A percentile compares a stretch with the other conserved stretches of the same genome.
Conservation (phyloP, 306 rosid species). For the Dalbergia cochinchinensis region DNA sequence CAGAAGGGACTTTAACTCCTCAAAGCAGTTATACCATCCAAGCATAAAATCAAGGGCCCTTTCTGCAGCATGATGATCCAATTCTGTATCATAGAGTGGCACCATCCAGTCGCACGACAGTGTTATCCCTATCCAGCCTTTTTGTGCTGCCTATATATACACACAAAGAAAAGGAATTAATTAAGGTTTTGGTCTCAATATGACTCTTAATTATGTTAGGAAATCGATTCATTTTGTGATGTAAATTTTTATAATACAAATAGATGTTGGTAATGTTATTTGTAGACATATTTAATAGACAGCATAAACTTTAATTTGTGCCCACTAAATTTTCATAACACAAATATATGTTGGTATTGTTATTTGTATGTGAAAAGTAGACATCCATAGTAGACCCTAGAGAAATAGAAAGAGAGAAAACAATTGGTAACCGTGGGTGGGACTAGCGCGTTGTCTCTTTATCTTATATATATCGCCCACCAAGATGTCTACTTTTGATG, state of each 20-base stretch:
- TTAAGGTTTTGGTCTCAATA: background rate
- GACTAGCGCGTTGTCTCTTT: no score
- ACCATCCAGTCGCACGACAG: slow-evolving; percentile 49
- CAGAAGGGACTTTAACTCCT: background rate
- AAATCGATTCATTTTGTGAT: background rate
- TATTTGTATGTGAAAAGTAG: no score
- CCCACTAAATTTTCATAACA: no score
- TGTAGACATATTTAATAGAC: no score
- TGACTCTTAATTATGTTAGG: background rate
- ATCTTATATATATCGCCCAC: no score
- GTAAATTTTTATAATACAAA: background rate
- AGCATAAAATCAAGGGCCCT: slow-evolving; percentile 60
- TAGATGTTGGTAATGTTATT: no score
- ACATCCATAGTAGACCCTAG: no score
- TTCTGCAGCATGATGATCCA: slow-evolving; percentile 48
- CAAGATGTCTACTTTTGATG: no score
- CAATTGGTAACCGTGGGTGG: no score
- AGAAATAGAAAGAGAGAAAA: no score
- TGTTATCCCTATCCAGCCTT: slow-evolving; percentile 61
- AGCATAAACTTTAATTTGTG: no score
- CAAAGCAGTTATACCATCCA: slow-evolving; percentile 40
- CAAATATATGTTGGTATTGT: no score
- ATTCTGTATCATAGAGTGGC: slow-evolving; percentile 44
- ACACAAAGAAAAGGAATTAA: background rate
- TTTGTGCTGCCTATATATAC: slow-evolving; percentile 47